phyloP scores from a whole-genome alignment of 352 stramenopile genomes.

The Aphanomyces astaci region DNA sequence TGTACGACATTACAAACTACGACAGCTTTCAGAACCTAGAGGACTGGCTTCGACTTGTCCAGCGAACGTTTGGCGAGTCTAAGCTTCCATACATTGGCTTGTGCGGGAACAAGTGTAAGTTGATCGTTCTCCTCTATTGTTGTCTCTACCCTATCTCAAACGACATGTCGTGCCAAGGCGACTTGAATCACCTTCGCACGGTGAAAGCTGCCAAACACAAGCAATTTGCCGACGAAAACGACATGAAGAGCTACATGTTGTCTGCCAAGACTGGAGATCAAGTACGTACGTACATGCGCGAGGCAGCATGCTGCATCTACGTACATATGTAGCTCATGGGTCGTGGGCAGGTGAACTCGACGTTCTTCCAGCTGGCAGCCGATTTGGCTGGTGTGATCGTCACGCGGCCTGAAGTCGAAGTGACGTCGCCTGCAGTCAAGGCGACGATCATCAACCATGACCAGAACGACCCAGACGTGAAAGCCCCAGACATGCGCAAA shows the following conservation, averaged over 20 bases:
- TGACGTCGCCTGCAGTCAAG: slow-evolving; percentile 77
- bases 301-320: not conserved
- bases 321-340: not conserved
- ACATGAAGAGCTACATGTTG: slow-evolving; percentile 87
- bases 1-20: slow-evolving; percentile 95
- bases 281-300: slow-evolving; percentile 7
- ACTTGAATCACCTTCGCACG: slow-evolving; percentile 86
- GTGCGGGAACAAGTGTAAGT: slow-evolving; percentile 88
- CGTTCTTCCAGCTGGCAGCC: slow-evolving; percentile 78
- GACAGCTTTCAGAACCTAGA: slow-evolving; percentile 94
- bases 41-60: slow-evolving; percentile 90
- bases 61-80: slow-evolving; percentile 74
- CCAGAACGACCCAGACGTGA: slow-evolving; percentile 84
- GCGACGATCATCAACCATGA: slow-evolving; percentile 90
- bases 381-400: slow-evolving; percentile 77
- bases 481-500: slow-evolving; percentile 56
- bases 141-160: too few species aligned
- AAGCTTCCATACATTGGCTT: slow-evolving; percentile 86
- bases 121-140: too few species aligned
- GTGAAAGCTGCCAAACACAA: slow-evolving; percentile 86
- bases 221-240: slow-evolving; percentile 90
- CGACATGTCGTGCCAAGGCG: slow-evolving; percentile 53
- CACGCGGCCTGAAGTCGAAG: slow-evolving; percentile 79
- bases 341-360: slow-evolving; percentile 54
- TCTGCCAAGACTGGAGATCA: slow-evolving; percentile 92